phyloP scores from a whole-genome alignment of 768 basidiomycete genomes.

The Leccinum longicurvipes region DNA sequence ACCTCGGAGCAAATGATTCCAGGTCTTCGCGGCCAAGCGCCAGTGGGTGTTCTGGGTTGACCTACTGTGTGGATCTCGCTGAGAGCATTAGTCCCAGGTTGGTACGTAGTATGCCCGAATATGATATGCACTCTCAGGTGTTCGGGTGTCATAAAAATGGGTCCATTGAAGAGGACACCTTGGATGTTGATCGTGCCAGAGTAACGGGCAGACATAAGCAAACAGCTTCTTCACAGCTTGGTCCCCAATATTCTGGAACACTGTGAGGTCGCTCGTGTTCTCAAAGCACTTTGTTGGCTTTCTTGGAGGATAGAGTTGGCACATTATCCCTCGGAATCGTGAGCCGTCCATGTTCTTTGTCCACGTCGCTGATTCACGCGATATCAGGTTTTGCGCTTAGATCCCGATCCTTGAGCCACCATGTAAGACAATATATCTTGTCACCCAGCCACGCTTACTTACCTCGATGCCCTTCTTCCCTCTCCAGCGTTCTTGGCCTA shows the following conservation, averaged over 20 bases:
- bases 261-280: slow-evolving; percentile 69
- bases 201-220: no score
- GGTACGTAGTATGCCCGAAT: no score
- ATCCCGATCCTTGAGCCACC: slow-evolving; percentile 65
- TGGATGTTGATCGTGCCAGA: no score
- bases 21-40: no score
- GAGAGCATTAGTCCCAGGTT: no score
- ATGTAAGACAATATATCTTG: slow-evolving; percentile 77
- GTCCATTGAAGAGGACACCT: no score
- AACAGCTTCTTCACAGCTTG: slow-evolving; percentile 48
- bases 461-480: slow-evolving; percentile 47
- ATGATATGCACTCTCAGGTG: no score
- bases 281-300: slow-evolving; percentile 62
- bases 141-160: no score
- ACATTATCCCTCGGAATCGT: slow-evolving; percentile 67
- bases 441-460: slow-evolving; percentile 70
- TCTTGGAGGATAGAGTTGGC: slow-evolving; percentile 70
- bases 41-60: no score
- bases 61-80: no score
- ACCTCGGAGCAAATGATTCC: no score
- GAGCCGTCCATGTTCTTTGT: slow-evolving; percentile 30
- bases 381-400: slow-evolving; percentile 33
- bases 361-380: background rate
- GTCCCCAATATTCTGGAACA: slow-evolving; percentile 70
- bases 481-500: slow-evolving; percentile 55